Evolutionary conservation across 2,329 filamentous ascomycete species (phyloP).

Genomic region (Fusarium newnesense): DNA sequence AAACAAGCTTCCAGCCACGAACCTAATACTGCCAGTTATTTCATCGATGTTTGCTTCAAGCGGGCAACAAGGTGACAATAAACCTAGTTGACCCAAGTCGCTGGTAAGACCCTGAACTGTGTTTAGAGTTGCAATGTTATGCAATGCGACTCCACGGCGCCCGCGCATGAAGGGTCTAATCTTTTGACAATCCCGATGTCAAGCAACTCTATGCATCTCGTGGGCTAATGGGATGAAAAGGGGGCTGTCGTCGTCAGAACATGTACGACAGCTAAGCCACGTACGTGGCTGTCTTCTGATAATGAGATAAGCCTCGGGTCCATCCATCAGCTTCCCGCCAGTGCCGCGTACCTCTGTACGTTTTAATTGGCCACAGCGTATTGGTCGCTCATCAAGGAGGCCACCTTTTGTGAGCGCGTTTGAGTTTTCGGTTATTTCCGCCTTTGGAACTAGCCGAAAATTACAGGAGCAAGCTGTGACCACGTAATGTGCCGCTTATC

Average conservation of each 20-base stretch:
- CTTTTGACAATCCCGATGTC: background rate
- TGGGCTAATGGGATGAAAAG: background rate
- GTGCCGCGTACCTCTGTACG: background rate
- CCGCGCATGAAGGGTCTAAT: too few species aligned
- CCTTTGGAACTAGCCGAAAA: background rate
- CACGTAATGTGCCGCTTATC: background rate
- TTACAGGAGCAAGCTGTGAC: background rate
- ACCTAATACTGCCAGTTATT: fast-evolving
- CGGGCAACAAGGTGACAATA: background rate
- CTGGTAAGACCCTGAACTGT: background rate
- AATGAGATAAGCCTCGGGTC: background rate
- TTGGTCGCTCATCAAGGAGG: background rate
- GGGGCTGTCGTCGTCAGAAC: background rate
- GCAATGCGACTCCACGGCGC: background rate
- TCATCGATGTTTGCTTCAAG: background rate
- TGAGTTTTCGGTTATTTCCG: background rate
- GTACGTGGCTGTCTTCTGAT: background rate
- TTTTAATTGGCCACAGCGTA: background rate
- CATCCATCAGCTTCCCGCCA: background rate
- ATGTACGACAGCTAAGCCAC: background rate
- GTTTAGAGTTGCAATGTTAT: background rate
- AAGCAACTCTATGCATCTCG: background rate
- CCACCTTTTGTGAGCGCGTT: background rate
- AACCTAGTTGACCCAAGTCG: background rate
- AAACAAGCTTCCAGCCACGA: background rate